phyloP scores from a whole-genome alignment of 495 filamentous ascomycete species.

The Aspergillus kassunensis region DNA sequence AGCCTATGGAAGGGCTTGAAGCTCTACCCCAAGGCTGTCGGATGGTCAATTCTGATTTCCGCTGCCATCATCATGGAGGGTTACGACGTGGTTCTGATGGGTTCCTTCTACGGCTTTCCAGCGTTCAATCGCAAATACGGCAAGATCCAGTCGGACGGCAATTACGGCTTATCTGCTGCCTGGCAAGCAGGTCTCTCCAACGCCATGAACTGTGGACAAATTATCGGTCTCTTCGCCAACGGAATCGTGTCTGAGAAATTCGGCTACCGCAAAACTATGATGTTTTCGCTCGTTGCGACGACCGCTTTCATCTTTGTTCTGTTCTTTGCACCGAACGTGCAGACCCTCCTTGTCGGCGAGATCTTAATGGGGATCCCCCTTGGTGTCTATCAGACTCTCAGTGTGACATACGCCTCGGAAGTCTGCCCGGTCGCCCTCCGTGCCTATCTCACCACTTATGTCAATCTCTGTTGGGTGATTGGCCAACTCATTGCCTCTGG shows the following conservation, averaged over 20 bases:
- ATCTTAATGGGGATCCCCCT: slow-evolving; percentile 22
- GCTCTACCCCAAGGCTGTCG: slow-evolving; percentile 30
- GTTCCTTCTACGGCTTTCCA: slow-evolving; percentile 23
- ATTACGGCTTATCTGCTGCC: slow-evolving; percentile 21
- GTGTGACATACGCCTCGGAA: slow-evolving; percentile 49
- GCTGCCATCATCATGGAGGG: slow-evolving; percentile 44
- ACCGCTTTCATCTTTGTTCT: slow-evolving; percentile 21
- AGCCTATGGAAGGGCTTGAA: no score
- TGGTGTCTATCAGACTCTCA: slow-evolving; percentile 46
- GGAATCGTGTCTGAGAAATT: slow-evolving; percentile 59
- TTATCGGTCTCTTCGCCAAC: slow-evolving; percentile 57
- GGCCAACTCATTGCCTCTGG: slow-evolving; percentile 51
- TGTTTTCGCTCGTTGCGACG: slow-evolving; percentile 54
- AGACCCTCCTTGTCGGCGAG: slow-evolving; percentile 17
- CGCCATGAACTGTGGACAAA: slow-evolving; percentile 51
- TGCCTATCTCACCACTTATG: slow-evolving; percentile 41
- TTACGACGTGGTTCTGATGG: slow-evolving; percentile 34
- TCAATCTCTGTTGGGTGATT: slow-evolving; percentile 44
- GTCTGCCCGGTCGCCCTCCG: slow-evolving; percentile 40
- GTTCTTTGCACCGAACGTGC: slow-evolving; percentile 29
- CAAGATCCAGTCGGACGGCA: slow-evolving; percentile 31
- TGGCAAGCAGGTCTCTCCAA: slow-evolving; percentile 68
- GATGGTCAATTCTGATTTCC: slow-evolving; percentile 40
- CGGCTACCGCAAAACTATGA: slow-evolving; percentile 60
- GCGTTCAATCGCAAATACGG: no score